These are phyloP conservation scores for Mortierella antarctica DNA, from an alignment of 192 early-diverging fungal genomes.

Conservation along the genomic window DNA sequence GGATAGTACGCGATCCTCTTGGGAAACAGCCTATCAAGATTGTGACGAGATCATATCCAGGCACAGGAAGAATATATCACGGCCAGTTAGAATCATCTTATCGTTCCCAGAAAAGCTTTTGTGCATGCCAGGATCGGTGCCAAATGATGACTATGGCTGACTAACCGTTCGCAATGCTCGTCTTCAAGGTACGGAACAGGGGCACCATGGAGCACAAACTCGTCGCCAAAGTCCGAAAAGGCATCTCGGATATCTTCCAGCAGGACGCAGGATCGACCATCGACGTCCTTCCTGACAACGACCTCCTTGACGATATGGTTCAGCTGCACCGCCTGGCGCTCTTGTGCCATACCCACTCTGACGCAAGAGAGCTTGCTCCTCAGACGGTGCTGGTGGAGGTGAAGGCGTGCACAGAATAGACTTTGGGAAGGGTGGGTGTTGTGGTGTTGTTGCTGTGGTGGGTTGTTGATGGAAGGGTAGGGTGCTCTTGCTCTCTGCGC, in stretches of 20 bases:
- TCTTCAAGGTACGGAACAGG: conserved; percentile 37
- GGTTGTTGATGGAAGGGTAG: no score
- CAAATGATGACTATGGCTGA: background rate
- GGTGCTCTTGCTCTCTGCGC: no score
- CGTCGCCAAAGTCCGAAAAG: conserved; percentile 20
- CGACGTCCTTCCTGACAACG: conserved; percentile 5
- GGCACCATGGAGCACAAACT: conserved; percentile 19
- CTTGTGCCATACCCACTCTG: conserved; percentile 6
- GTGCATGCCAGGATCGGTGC: no score
- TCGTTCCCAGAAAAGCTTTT: no score
- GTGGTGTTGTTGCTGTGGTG: no score
- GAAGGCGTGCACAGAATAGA: no score
- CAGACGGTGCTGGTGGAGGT: background rate
- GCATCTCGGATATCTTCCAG: conserved; percentile 36
- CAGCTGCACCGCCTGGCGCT: conserved; percentile 24
- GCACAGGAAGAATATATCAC: no score
- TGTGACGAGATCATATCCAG: no score
- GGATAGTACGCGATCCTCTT: conserved; percentile 30
- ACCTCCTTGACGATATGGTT: conserved; percentile 17
- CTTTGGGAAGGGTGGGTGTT: background rate
- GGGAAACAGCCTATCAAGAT: conserved; percentile 18
- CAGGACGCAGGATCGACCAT: conserved; percentile 18
- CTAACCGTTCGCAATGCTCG: conserved; percentile 16
- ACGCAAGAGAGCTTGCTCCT: background rate
- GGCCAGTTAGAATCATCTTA: no score